Evolutionary conservation across 768 basidiomycete species (phyloP).

Genomic region (Hericium coralloides): DNA sequence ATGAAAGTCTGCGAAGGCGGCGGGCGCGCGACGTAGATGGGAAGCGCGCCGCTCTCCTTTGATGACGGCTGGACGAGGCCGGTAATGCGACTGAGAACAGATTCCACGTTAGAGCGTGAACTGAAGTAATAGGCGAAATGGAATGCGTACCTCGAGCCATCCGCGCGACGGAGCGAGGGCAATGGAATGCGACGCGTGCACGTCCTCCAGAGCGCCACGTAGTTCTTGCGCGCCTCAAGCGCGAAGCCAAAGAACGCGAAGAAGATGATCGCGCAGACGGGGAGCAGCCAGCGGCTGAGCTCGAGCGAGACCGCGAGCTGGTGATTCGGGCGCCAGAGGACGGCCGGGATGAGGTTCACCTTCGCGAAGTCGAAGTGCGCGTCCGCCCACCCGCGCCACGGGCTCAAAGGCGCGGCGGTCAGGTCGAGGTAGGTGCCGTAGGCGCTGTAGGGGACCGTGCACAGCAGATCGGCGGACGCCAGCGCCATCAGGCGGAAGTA

Average conservation of each 20-base stretch:
- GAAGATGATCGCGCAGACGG: slow-evolving; percentile 33
- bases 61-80: too few relatives aligned
- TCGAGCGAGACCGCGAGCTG: slow-evolving; percentile 18
- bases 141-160: too few relatives aligned
- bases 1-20: too few relatives aligned
- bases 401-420: slow-evolving; percentile 13
- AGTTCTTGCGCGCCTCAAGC: slow-evolving; percentile 34
- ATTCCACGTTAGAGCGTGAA: too few relatives aligned
- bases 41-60: too few relatives aligned
- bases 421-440: slow-evolving; percentile 22
- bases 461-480: slow-evolving; percentile 20
- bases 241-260: slow-evolving; percentile 49
- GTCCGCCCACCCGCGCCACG: slow-evolving; percentile 39
- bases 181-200: too few relatives aligned
- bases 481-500: slow-evolving; percentile 36
- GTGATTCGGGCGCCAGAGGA: slow-evolving; percentile 27
- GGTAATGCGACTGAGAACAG: too few relatives aligned
- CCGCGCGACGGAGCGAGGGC: too few relatives aligned
- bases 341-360: slow-evolving; percentile 26
- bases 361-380: slow-evolving; percentile 40
- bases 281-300: slow-evolving; percentile 30
- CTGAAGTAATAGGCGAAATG: too few relatives aligned
- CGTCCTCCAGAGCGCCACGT: too few relatives aligned
- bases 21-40: too few relatives aligned
- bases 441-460: slow-evolving; percentile 24